Evolutionary conservation across 176 grass and related monocot species (phyloP), one percentile per base, ranked within the genome.

Genomic region (Avena atlantica): DNA sequence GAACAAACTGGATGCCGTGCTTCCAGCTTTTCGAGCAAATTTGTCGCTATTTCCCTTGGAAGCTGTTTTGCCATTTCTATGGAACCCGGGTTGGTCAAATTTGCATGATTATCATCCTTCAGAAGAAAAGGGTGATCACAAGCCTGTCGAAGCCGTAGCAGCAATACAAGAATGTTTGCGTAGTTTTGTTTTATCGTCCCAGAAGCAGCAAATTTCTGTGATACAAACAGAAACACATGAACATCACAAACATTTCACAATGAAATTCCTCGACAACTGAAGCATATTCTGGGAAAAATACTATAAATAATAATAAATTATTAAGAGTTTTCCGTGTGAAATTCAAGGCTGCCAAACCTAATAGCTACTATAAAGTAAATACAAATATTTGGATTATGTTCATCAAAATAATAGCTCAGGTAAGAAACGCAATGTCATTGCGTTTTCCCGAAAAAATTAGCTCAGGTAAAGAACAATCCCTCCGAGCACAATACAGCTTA

Each of bases 101-200:
- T 88, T 64, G 91, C 81, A 60, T 91, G 78, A 47, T 88, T 80
- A 19, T 90, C 90, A 19, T 92, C 92, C 48, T 95, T 91, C 58
- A 92, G 87, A 85, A 98, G 93, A 91, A 88, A 29, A 49, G 93
- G 93, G 71, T 98, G 96, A 42, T 98, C 92, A 59, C 96, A 98
- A 52, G 96, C 96, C 85, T 98, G 96, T 62, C 96, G 79, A 85
- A 98, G 96, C 47, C 96, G 88, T 70, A 98, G 77, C 23, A 95
- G 76, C 88, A 98, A 85, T 62, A 95, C 78, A 86, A 98, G 94
- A 81, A 98, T 98, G 74, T 79, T 91, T 42, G 96, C 96, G 58
- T 95, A 95, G 58, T 98, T 98, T 89, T 98, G 86, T 85, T 68
- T 95, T 84, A 98, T 59, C 0, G 93, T 98, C 60, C 96, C 93